Percentiles rank a stretch among this genome's conserved stretches.
Evolutionary conservation across 345 rosid genomes (phyloP).

Genomic region (Triadica sebifera): DNA sequence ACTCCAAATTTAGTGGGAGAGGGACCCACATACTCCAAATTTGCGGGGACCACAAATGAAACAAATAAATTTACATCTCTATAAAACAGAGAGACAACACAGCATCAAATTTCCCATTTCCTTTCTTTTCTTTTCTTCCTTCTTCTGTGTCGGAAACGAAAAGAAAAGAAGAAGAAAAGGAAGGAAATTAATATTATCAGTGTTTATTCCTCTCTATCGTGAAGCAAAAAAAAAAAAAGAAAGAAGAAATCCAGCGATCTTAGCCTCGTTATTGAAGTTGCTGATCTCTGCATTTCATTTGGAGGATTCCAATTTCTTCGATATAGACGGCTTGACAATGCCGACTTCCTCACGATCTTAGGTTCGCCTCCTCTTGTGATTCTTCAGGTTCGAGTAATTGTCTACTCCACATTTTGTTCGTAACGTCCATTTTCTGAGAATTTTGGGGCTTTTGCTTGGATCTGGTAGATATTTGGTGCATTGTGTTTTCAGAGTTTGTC

Average conservation of each 20-base stretch:
- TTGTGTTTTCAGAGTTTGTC: background rate
- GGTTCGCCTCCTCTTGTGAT: background rate
- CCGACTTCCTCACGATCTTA: background rate
- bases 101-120: background rate
- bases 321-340: background rate
- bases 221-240: too few relatives aligned
- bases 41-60: background rate
- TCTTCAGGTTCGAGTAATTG: background rate
- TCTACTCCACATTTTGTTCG: background rate
- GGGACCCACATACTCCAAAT: slow-evolving; percentile 6
- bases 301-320: background rate
- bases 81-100: background rate
- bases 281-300: background rate
- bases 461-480: background rate
- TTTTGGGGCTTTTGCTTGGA: slow-evolving; percentile 10
- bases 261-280: background rate
- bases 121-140: background rate
- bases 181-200: background rate
- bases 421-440: background rate
- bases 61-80: background rate
- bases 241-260: background rate
- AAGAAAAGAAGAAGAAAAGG: background rate
- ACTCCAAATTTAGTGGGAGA: slow-evolving; percentile 15
- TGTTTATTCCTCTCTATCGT: background rate
- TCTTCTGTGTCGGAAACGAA: background rate